These are phyloP conservation scores for Fusarium torreyae DNA, from an alignment of 2,329 filamentous ascomycete genomes.

Conservation along the genomic window DNA sequence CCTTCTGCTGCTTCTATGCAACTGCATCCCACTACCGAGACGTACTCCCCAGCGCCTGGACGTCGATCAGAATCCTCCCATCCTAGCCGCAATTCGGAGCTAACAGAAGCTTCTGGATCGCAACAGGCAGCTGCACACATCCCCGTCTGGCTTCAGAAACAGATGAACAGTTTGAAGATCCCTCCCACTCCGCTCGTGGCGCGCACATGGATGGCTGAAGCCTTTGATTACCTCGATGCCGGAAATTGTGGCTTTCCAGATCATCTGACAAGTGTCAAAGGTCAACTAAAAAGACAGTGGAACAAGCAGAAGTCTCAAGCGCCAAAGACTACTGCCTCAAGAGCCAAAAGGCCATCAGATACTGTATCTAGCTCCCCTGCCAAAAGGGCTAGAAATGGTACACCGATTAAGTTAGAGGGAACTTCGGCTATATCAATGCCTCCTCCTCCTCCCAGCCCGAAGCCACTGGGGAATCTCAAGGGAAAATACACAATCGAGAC, in stretches of 20 bases:
- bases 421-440: neutral
- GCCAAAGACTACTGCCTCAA: neutral
- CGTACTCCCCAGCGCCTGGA: too few species aligned
- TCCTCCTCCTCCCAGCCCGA: neutral
- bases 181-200: neutral
- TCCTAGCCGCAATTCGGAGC: neutral
- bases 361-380: neutral
- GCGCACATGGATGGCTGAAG: neutral
- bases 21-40: neutral
- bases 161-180: neutral
- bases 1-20: neutral
- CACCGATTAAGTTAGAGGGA: neutral
- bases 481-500: neutral
- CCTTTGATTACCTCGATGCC: neutral
- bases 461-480: neutral
- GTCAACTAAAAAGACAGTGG: neutral
- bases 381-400: neutral
- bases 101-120: neutral
- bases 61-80: neutral
- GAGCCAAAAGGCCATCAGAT: neutral
- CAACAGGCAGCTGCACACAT: neutral
- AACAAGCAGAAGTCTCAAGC: neutral
- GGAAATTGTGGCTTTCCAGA: neutral
- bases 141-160: neutral
- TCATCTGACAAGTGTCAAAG: neutral